phyloP scores from a whole-genome alignment of 1,139 yeast genomes.

The Oligophagozyma castellii region DNA sequence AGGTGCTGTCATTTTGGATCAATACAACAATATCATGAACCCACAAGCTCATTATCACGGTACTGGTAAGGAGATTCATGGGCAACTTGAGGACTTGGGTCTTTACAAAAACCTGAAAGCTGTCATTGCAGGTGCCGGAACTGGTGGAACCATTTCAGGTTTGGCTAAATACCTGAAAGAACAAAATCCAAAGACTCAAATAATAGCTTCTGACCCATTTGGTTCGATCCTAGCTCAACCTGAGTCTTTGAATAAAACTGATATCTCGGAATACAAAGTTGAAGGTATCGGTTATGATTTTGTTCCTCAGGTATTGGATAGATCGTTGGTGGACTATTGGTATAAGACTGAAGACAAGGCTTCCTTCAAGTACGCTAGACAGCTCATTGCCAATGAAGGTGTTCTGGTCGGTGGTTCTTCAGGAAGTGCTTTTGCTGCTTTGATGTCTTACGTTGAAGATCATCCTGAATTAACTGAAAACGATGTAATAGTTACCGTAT shows the following conservation, averaged over 20 bases:
- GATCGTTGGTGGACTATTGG: slow-evolving; percentile 63
- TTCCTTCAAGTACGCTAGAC: slow-evolving; percentile 69
- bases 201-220: slow-evolving; percentile 76
- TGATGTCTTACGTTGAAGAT: slow-evolving; percentile 55
- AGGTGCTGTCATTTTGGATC: slow-evolving; percentile 75
- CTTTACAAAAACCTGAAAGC: slow-evolving; percentile 60
- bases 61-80: slow-evolving; percentile 80
- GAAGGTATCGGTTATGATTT: slow-evolving; percentile 92
- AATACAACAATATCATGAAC: slow-evolving; percentile 65
- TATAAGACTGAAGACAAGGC: slow-evolving; percentile 77
- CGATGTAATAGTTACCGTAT: slow-evolving; percentile 65
- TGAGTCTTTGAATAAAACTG: slow-evolving; percentile 49
- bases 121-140: slow-evolving; percentile 84
- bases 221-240: slow-evolving; percentile 82
- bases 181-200: slow-evolving; percentile 45
- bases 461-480: slow-evolving; percentile 48
- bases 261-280: slow-evolving; percentile 53
- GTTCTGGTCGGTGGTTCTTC: slow-evolving; percentile 81
- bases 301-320: slow-evolving; percentile 66
- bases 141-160: slow-evolving; percentile 86
- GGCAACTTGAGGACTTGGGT: slow-evolving; percentile 31
- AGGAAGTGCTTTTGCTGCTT: slow-evolving; percentile 76
- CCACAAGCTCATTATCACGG: slow-evolving; percentile 78
- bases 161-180: slow-evolving; percentile 66
- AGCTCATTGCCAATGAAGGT: slow-evolving; percentile 77